These are phyloP conservation scores for Piper betle DNA, from an alignment of 164 flowering plant species.

Conservation along the genomic window DNA sequence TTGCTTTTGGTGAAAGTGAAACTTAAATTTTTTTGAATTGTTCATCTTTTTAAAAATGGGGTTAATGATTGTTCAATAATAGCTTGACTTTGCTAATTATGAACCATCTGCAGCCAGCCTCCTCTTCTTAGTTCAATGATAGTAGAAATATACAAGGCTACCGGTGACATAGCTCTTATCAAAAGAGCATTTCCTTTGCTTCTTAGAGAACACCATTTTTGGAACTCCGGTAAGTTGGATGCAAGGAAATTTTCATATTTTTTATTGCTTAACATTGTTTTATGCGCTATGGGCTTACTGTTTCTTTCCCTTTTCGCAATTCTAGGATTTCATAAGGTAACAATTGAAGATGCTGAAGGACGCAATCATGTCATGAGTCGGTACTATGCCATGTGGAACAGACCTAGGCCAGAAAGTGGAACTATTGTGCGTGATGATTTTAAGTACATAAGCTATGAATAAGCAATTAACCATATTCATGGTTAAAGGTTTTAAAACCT, in stretches of 20 bases:
- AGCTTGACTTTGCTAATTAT: conserved; percentile 1
- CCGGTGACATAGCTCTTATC: conserved; percentile 24
- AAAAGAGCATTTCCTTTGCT: conserved; percentile 31
- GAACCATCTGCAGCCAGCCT: conserved; percentile 38
- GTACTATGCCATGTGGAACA: conserved; percentile 90
- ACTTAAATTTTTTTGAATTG: too few relatives aligned
- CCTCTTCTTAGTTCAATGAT: conserved; percentile 44
- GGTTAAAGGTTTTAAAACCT: not conserved
- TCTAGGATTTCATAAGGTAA: conserved; percentile 57
- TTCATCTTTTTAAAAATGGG: not conserved
- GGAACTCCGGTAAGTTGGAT: conserved; percentile 32
- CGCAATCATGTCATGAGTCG: conserved; percentile 42
- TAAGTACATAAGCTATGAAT: not conserved
- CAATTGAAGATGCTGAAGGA: conserved; percentile 41
- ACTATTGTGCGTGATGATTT: conserved; percentile 40
- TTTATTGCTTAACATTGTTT: too few relatives aligned
- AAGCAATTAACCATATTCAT: not conserved
- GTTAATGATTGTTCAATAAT: not conserved
- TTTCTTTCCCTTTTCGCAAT: not conserved
- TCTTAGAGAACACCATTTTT: conserved; percentile 32
- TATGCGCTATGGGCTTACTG: not conserved
- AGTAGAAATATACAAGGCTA: conserved; percentile 24
- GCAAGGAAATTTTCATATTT: too few relatives aligned
- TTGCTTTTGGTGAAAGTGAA: not conserved
- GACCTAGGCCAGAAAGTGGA: conserved; percentile 83